Percentiles rank a stretch among this genome's conserved stretches.
phyloP scores from a whole-genome alignment of 2,329 filamentous ascomycete genomes.

The Pyricularia sp. region DNA sequence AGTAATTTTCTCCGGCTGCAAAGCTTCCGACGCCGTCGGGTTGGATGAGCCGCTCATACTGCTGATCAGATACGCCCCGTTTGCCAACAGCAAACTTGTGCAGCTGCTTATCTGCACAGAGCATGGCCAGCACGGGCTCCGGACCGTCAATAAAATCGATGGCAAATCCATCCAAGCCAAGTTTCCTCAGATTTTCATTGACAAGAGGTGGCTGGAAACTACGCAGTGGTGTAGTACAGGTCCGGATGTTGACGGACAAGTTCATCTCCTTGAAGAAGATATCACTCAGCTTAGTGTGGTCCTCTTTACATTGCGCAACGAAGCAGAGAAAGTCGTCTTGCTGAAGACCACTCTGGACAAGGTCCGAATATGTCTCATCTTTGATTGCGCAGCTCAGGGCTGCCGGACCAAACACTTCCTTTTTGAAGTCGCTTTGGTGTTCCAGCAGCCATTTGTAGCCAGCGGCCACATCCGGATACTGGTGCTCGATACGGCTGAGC shows the following conservation, averaged over 20 bases:
- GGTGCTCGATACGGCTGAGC: conserved; percentile 50
- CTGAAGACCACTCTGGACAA: conserved; percentile 42
- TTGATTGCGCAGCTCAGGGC: conserved; percentile 73
- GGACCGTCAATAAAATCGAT: conserved; percentile 75
- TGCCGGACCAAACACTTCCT: conserved; percentile 71
- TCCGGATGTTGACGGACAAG: conserved; percentile 65
- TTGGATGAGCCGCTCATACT: conserved; percentile 56
- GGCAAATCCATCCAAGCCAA: conserved; percentile 74
- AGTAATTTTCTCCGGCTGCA: conserved; percentile 57
- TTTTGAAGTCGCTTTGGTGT: conserved; percentile 60
- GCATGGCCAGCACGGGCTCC: conserved; percentile 74
- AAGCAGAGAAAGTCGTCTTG: conserved; percentile 53
- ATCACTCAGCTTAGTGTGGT: conserved; percentile 64
- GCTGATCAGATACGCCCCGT: conserved; percentile 52
- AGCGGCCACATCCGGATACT: conserved; percentile 53
- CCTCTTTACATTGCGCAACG: conserved; percentile 64
- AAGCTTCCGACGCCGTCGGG: conserved; percentile 54
- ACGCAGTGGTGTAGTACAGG: conserved; percentile 43
- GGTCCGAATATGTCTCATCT: conserved; percentile 54
- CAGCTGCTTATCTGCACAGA: conserved; percentile 65
- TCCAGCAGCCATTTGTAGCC: conserved; percentile 78
- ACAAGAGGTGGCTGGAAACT: conserved; percentile 46
- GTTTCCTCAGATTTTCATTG: conserved; percentile 38
- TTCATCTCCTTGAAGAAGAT: conserved; percentile 54
- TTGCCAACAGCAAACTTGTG: conserved; percentile 59